Evolutionary conservation across 2,329 filamentous ascomycete species (phyloP), one percentile per base, ranked within the genome.

Genomic region (Nemania abortiva): DNA sequence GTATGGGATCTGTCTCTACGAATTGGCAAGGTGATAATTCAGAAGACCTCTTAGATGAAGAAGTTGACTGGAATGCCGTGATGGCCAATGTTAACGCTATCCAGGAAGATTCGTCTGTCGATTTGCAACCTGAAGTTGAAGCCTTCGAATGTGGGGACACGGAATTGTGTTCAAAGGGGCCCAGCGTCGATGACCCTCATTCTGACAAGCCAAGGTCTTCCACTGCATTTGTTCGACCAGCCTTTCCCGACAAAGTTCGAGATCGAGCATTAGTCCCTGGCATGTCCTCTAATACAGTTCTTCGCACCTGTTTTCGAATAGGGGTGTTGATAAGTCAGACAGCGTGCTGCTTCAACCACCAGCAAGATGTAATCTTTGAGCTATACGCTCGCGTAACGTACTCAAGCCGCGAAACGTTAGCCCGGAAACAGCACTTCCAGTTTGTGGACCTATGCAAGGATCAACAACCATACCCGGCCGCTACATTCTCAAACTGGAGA

Each of bases 291-390:
- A 76, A 79, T 10, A 79, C 75, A 0, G 67, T 85, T 6, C 79
- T 90, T 13, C 84, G 87, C 11, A 89, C 86, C 0, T 92, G 89
- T 75, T 92, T 92, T 72, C 85, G 89, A 29, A 82, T 91, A 27
- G 87, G 86, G 3, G 89, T 92, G 74, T 85, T 91, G 65, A 80
- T 89, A 55, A 81, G 81, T 18, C 83, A 85, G 52, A 84, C 86
- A 60, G 53, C 63, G 0, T 63, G 74, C 2, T 79, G 79, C 55
- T 74, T 74, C 58, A 74, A 72, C 11, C 72, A 79, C 10, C 76
- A 80, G n/a, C 78, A 80, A 22, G 74, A 80, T 0, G 82, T 82
- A 3, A 76, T 86, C 0, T 85, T 92, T 68, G 90, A 92, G 75
- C 78, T 92, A 0, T 93, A 89, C 74, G 89, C 89, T 3, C 84